These are phyloP conservation scores for Penicillium cataractarum DNA, from an alignment of 495 filamentous ascomycete species.

Conservation along the genomic window DNA sequence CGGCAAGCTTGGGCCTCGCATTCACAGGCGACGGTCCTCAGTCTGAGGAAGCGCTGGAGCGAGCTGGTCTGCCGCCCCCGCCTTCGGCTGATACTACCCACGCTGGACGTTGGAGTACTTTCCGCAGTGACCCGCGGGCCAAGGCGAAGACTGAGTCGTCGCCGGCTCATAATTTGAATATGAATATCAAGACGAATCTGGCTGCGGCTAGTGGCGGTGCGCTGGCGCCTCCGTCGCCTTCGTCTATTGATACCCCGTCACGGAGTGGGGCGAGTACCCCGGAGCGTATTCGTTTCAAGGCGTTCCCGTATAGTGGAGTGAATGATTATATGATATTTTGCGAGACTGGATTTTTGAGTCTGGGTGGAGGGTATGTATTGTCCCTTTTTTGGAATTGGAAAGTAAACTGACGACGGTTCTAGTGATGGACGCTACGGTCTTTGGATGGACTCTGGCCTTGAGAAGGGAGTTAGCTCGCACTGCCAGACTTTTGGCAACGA, in stretches of 20 bases:
- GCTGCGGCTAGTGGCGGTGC: constrained; percentile 35
- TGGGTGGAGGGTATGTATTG: constrained; percentile 73
- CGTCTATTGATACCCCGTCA: constrained; percentile 24
- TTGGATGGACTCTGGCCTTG: constrained; percentile 89
- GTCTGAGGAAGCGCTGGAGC: constrained; percentile 43
- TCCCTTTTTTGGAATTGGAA: neutral
- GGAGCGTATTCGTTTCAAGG: constrained; percentile 86
- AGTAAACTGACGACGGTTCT: constrained; percentile 18
- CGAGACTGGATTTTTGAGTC: constrained; percentile 78
- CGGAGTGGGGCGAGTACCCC: constrained; percentile 51
- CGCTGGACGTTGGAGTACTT: constrained; percentile 71
- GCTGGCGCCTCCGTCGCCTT: constrained; percentile 34
- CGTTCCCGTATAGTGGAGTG: constrained; percentile 91
- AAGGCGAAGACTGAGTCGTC: constrained; percentile 26
- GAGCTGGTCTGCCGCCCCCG: constrained; percentile 63
- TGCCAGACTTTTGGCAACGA: constrained; percentile 96
- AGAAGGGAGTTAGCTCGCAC: constrained; percentile 76
- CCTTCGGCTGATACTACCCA: constrained; percentile 74
- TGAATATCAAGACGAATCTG: constrained; percentile 34
- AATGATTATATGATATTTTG: constrained; percentile 98
- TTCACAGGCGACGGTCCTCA: constrained; percentile 38
- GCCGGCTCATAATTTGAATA: constrained; percentile 31
- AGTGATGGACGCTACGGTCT: constrained; percentile 89
- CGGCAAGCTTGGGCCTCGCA: constrained; percentile 49
- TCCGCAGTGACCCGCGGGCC: constrained; percentile 40